Evolutionary conservation across 2,329 filamentous ascomycete genomes (phyloP), one percentile per base, ranked within the genome.

Genomic region (Huntiella savannae): DNA sequence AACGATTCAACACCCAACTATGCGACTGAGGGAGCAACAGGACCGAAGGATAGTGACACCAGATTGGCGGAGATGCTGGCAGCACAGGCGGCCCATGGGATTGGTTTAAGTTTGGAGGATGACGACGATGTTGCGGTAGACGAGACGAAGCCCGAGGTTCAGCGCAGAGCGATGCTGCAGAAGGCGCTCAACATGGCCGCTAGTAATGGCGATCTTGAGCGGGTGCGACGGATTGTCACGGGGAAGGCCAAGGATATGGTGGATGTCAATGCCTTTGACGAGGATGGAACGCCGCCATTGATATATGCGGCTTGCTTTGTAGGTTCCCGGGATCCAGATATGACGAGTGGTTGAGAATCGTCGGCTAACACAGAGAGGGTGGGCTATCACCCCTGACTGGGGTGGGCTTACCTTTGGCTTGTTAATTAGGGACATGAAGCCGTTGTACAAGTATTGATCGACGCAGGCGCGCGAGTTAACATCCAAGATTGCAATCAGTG

Each of bases 271-370:
- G 77, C 79, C 48, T 73, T 83, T 10, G 91, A 98, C 59, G 83
- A 93, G 55, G 91, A 98, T 59, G 91, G 91, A 12, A 96, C 91
- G 1, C 83, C 87, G n/a, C 85, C 91, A 2, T 65, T 98, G 52
- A 94, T 98, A 51, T 98, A 98, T 60, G 91, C 91, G 10, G 94
- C 87, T 66, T 98, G 91, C 59, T 98, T 98, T 68, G 87, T 85
- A 62, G 61, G 79, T 60, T 43, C 11, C 19, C 19, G 17, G 17
- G 28, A 33, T 19, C 15, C 11, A 22, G 33, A 48, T n/a, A 48
- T 48, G 28, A 32, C 34, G 6, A 4, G 22, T 28, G 22, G 22
- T 28, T 28, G 22, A 28, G 22, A 28, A 28, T 28, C 22, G 39
- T 37, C 46, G 34, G 40, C 47, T 49, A 43, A 49, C 47, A 41